Evolutionary conservation across 495 filamentous ascomycete genomes (phyloP), one percentile per base, ranked within the genome.

Genomic region (Neurospora cerealis): DNA sequence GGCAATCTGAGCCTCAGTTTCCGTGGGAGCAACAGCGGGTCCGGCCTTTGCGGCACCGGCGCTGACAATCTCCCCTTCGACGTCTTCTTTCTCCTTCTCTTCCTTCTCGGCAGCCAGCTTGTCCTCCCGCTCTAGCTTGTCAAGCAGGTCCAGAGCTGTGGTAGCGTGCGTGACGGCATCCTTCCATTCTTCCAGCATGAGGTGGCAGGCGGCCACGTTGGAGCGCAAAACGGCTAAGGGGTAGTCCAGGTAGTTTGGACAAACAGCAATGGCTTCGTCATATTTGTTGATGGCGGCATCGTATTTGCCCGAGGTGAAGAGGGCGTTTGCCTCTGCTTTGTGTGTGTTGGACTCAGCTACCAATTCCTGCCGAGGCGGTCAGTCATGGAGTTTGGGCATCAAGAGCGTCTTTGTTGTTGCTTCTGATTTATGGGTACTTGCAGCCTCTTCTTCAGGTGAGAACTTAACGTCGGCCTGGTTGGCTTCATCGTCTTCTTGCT

Each of bases 181-280:
- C 74, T 96, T 96, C 91, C 94, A 97, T 73, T 95, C 92, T 69
- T 90, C 86, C 3, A 97, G 85, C 79, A 96, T 96, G 74, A 98
- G 79, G 74, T 97, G 90, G 78, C 93, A 97, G n/a, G 94, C 96
- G 5, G 95, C 87, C 73, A 97, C 89, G 83, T 98, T 98, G 81
- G 90, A 92, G 40, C 89, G 90, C 15, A 98, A 86, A 13, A 97
- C 93, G 28, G 96, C 94, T 77, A 95, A 85, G 78, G 97, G 94
- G 83, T 92, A 96, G 75, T 96, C 92, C 41, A 98, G 89, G 79
- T 97, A 97, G 75, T 88, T 92, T 3, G 96, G 96, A 74, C 93
- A 96, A 24, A 90, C 87, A 39, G 91, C 86, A 2, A 97, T 85
- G 32, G 96, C 96, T 73, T 92, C 88, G 77, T 94, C 92, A 84